Evolutionary conservation across 2,329 filamentous ascomycete species (phyloP).

Genomic region (Pestalotiopsis sp.): DNA sequence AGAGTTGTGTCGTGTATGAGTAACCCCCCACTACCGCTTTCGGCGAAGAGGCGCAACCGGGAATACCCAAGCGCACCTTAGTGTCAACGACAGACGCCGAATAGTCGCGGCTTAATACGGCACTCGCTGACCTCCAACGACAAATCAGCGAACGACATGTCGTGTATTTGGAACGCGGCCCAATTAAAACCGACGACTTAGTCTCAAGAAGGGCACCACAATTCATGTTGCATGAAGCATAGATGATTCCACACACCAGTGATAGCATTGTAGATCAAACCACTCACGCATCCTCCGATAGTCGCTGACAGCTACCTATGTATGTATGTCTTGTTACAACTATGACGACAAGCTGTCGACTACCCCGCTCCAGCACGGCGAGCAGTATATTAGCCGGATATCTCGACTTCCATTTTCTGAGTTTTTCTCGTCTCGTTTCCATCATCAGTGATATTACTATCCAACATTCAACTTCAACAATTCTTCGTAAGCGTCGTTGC

Average conservation of each 20-base stretch:
- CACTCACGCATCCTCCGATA: slow-evolving; percentile 1
- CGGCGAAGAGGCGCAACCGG: not conserved
- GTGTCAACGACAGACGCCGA: not conserved
- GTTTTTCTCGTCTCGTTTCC: not conserved
- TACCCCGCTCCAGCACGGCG: slow-evolving; percentile 6
- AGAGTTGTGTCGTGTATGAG: not conserved
- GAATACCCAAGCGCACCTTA: not conserved
- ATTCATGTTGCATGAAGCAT: not conserved
- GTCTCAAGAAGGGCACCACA: slow-evolving; percentile 3
- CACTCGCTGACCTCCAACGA: not conserved
- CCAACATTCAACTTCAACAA: not conserved
- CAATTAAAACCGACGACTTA: not conserved
- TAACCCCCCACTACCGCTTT: not conserved
- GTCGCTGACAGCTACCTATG: not conserved
- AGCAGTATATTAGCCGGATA: not conserved
- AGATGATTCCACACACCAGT: not conserved
- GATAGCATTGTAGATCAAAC: not conserved
- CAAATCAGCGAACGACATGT: not conserved
- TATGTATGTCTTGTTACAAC: not conserved
- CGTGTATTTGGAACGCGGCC: not conserved
- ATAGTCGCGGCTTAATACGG: not conserved
- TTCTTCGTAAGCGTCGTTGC: slow-evolving; percentile 9
- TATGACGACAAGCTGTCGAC: slow-evolving; percentile 9
- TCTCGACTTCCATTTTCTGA: not conserved
- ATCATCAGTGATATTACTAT: not conserved